Evolutionary conservation across 1,139 yeast genomes (phyloP).

Genomic region (Hansenula sp.): DNA sequence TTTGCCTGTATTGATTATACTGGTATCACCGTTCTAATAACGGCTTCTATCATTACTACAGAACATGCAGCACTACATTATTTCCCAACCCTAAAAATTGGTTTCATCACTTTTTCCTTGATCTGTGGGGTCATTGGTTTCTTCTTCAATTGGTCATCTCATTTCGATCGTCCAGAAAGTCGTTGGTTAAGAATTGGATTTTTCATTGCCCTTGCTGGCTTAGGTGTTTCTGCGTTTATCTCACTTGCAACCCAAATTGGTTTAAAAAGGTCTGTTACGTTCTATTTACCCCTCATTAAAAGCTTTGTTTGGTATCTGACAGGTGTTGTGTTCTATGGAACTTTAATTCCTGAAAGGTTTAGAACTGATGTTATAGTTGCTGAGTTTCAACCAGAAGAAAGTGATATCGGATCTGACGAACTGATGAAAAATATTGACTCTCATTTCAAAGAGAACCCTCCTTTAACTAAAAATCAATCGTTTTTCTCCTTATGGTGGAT

Average conservation of each 20-base stretch:
- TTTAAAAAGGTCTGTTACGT: constrained; percentile 41
- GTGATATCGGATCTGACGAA: constrained; percentile 25
- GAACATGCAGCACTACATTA: constrained; percentile 77
- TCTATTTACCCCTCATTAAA: constrained; percentile 61
- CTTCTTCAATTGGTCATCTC: constrained; percentile 83
- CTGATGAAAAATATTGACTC: constrained; percentile 30
- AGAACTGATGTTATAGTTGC: constrained; percentile 51
- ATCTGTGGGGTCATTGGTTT: constrained; percentile 72
- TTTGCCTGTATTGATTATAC: constrained; percentile 95
- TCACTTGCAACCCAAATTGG: constrained; percentile 60
- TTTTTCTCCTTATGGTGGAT: constrained; percentile 82
- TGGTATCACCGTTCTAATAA: constrained; percentile 85
- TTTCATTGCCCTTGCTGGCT: constrained; percentile 72
- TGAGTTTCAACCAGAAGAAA: constrained; percentile 28
- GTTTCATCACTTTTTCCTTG: constrained; percentile 55
- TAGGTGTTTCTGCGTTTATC: constrained; percentile 67
- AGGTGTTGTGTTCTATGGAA: constrained; percentile 88
- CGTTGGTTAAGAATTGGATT: constrained; percentile 79
- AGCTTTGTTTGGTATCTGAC: constrained; percentile 69
- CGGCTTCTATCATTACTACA: constrained; percentile 85
- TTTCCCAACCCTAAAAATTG: constrained; percentile 40
- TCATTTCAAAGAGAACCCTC: constrained; percentile 55
- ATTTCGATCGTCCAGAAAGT: constrained; percentile 83
- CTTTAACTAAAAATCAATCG: constrained; percentile 39
- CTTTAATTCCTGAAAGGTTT: constrained; percentile 87